phyloP scores from a whole-genome alignment of 163 green algal species.

The Coccomyxa subellipsoidea region DNA sequence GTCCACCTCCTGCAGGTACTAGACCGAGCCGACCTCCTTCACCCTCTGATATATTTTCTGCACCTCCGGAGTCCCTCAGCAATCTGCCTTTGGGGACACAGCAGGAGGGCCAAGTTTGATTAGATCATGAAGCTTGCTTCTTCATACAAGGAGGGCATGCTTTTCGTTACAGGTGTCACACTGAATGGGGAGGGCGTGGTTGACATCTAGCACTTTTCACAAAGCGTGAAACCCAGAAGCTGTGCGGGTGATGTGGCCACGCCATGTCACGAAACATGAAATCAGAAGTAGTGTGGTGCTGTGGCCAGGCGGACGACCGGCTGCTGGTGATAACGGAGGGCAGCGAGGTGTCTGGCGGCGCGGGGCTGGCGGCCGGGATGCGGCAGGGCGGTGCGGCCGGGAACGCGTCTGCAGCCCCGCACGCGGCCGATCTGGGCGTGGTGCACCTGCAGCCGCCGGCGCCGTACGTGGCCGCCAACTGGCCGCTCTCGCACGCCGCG shows the following conservation, averaged over 20 bases:
- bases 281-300: too few relatives aligned
- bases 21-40: background rate
- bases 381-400: background rate
- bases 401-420: background rate
- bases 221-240: background rate
- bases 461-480: constrained; percentile 69
- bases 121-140: too few relatives aligned
- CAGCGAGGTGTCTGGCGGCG: background rate
- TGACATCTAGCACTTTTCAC: too few relatives aligned
- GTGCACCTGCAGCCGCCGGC: constrained; percentile 63
- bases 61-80: too few relatives aligned
- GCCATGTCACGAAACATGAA: too few relatives aligned
- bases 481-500: constrained; percentile 60
- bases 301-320: constrained; percentile 65
- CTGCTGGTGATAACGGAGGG: constrained; percentile 70
- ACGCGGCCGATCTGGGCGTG: constrained; percentile 38
- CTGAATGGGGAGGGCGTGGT: too few relatives aligned
- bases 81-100: too few relatives aligned
- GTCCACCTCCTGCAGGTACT: constrained; percentile 69
- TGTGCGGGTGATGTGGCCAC: background rate
- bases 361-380: background rate
- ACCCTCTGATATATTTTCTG: too few relatives aligned
- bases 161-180: too few relatives aligned
- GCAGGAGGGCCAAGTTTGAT: too few relatives aligned
- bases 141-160: too few relatives aligned